Base-by-base conservation (phyloP, 2,329 filamentous ascomycete species). In the Xylaria sp. region DNA sequence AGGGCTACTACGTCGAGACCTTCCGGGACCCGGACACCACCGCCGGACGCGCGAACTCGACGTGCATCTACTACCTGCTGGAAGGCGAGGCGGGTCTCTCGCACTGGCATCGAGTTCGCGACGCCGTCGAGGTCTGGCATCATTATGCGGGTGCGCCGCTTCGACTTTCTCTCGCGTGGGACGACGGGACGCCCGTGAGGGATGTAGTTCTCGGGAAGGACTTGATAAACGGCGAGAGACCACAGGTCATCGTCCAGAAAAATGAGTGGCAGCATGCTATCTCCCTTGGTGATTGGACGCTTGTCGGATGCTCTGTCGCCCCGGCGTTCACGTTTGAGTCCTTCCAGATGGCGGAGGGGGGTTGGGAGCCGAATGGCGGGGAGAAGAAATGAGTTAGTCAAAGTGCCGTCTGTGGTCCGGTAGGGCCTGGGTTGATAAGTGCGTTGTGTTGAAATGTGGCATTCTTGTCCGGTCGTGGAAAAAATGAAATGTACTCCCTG, bases 61-160 rank as follows among this genome's bases (percentile, higher is more conserved):
- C 84, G 0, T 80, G 79, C 57, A 87, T 86, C 72, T 87, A 86
- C 77, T 86, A 86, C 71, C 80, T 86, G 0, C 81, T 87, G 5
- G 81, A 86, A 62, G 81, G 82, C 39, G 68, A 75, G 8, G 75
- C 70, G 0, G 80, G 82, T 0, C 70, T 79, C 20, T 87, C 85
- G 4, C 74, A 80, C 65, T 87, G 84, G 85, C 85, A 87, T 74
- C 82, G 83, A 61, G 80, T 84, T 12, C 52, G 67, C 57, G 83
- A 85, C 63, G 81, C 82, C 2, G 81, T 76, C 43, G 83, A 87
- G 72, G 75, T 84, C 18, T 86, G 84, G 85, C 85, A 87, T 74
- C 81, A 84, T 76, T 86, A 86, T 63, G 84, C 83, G 9, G 85
- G 85, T 7, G 83, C 84, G 6, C 84, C 84, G 4, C 72, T 87